These are phyloP conservation scores for Termitomyces sp. DNA, from an alignment of 768 basidiomycete species.

Conservation along the genomic window DNA sequence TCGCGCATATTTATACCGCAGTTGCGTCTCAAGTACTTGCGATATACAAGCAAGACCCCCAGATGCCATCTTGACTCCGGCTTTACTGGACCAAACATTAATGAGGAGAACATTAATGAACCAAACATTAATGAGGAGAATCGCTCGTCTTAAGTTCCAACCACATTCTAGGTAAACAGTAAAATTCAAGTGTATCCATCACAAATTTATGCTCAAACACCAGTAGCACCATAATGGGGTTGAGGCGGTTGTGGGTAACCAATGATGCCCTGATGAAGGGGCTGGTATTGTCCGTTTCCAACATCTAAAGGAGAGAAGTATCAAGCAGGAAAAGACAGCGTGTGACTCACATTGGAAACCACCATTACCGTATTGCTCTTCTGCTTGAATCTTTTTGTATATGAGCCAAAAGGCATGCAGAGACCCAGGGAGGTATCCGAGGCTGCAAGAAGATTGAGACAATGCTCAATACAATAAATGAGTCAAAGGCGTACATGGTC, in stretches of 20 bases:
- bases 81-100: no score
- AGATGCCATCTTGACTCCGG: no score
- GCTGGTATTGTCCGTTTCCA: conserved; percentile 37
- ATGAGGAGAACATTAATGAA: no score
- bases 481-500: conserved; percentile 54
- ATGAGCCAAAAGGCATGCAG: conserved; percentile 87
- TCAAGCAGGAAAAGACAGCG: background rate
- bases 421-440: conserved; percentile 74
- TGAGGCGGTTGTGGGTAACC: conserved; percentile 18
- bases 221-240: conserved; percentile 39
- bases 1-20: no score
- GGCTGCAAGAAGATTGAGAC: conserved; percentile 27
- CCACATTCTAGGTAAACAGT: no score
- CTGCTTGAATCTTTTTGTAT: conserved; percentile 85
- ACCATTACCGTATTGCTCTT: conserved; percentile 73
- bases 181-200: background rate
- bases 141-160: no score
- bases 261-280: conserved; percentile 24
- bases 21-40: no score
- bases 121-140: no score
- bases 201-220: background rate
- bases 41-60: no score
- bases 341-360: conserved; percentile 65
- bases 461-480: background rate
- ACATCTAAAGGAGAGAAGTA: conserved; percentile 22